These are phyloP conservation scores for Cairneyella variabilis DNA, from an alignment of 495 filamentous ascomycete species.

Conservation along the genomic window DNA sequence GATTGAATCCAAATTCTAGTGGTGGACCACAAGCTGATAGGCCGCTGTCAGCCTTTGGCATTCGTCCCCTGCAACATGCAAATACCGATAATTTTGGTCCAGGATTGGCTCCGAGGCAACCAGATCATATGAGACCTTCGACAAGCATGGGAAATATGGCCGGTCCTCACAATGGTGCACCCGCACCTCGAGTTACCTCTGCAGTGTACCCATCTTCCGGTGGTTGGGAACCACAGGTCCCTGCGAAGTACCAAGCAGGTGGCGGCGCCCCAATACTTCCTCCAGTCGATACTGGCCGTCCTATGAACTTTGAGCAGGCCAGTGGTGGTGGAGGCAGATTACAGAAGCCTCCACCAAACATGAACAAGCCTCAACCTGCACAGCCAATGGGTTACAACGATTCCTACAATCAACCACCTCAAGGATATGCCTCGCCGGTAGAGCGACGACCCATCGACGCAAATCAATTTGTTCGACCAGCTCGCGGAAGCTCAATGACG, in stretches of 20 bases:
- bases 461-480: conserved; percentile 15
- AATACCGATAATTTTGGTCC: conserved; percentile 11
- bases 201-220: no score
- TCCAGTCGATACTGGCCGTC: conserved; percentile 8
- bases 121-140: conserved; percentile 20
- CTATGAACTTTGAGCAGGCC: conserved; percentile 13
- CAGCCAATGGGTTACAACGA: no score
- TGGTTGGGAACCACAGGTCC: conserved; percentile 42
- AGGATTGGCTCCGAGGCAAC: not conserved
- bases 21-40: conserved; percentile 47
- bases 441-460: conserved; percentile 15
- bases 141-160: conserved; percentile 24
- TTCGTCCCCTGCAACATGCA: conserved; percentile 40
- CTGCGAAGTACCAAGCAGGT: conserved; percentile 30
- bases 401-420: not conserved
- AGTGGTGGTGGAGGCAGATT: not conserved
- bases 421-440: conserved; percentile 8
- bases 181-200: conserved; percentile 16
- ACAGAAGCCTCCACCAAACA: conserved; percentile 18
- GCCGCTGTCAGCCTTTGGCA: conserved; percentile 64
- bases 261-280: conserved; percentile 10
- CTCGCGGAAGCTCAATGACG: conserved; percentile 22
- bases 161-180: conserved; percentile 13
- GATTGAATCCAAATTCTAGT: conserved; percentile 35
- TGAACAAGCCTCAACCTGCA: conserved; percentile 19